Evolutionary conservation across 306 rosid species (phyloP), one percentile per base, ranked within the genome.

Genomic region (Vigna angularis): DNA sequence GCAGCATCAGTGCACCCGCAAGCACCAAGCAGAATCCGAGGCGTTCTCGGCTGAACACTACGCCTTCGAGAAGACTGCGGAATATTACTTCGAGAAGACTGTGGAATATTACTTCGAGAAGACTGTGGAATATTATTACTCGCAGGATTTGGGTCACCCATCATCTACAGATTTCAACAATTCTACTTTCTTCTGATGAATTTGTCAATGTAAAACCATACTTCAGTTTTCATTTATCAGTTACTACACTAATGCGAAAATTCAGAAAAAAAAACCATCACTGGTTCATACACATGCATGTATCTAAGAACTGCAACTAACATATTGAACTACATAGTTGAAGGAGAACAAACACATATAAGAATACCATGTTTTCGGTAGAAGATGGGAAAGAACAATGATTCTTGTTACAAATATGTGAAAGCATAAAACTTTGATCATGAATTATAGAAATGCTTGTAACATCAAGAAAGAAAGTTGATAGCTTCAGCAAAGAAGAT

Each of bases 1-100:
- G 76, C 66, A 20, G 95, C 84, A 62, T 94, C 90, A 50, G 85
- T 87, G 76, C 98, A 83, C 78, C 97, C 97, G 24, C 95, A 82
- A 26, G 97, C 92, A 71, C 90, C 93, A 62, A 94, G 94, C 72
- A 90, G 84, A 83, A 94, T 82, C 72, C 87, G 83, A 48, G 98
- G 97, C 88, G 58, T 94, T 72, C 93, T 88, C 28, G 28, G 28
- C 1, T 40, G 53, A 16, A 70, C 70, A 64, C 40, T 49, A 53
- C 48, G 44, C 4, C 28, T 42, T 76, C 45, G 28, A 24, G 28
- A 24, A 24, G 28, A 24, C 28, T 0, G 28, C 3, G 28, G 75
- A 45, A 63, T 84, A 53, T 67, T 63, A 20, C 28, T 42, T 76
- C 45, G 28, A 24, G 28, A 24, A 2, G 28, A 24, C 28, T 0